Evolutionary conservation across 805 yeast species (phyloP).

Genomic region (Cyberlindnera euphorbiae): DNA sequence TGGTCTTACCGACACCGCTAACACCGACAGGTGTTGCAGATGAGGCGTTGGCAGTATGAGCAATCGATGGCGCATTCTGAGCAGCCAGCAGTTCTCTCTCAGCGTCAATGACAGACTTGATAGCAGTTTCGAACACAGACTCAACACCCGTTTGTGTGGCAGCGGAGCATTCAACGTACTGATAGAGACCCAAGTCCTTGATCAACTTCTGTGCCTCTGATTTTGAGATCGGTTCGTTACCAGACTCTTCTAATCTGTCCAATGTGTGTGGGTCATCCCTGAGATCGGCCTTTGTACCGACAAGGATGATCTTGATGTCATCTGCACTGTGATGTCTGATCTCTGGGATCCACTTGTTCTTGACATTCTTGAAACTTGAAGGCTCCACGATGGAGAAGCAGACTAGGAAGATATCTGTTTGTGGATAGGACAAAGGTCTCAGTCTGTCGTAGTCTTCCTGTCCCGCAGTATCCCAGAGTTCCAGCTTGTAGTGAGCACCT

Average conservation of each 20-base stretch:
- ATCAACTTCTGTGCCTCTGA: constrained; percentile 66
- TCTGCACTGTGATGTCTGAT: constrained; percentile 77
- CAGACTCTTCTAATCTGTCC: constrained; percentile 55
- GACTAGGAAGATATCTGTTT: constrained; percentile 80
- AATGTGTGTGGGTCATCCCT: constrained; percentile 77
- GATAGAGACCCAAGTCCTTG: constrained; percentile 64
- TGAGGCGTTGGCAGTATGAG: not conserved
- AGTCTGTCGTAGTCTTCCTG: constrained; percentile 88
- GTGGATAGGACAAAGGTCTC: constrained; percentile 87
- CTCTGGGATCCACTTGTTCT: constrained; percentile 83
- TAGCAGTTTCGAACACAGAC: constrained; percentile 80
- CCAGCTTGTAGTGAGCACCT: constrained; percentile 76
- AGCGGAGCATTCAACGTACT: constrained; percentile 85
- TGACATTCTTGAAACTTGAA: constrained; percentile 73
- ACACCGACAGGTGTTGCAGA: no score
- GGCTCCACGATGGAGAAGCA: constrained; percentile 86
- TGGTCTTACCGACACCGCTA: no score
- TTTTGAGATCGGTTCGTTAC: constrained; percentile 54
- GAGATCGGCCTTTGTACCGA: constrained; percentile 87
- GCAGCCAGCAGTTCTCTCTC: constrained; percentile 15
- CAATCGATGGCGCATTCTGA: not conserved
- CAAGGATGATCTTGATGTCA: constrained; percentile 61
- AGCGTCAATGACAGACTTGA: constrained; percentile 50
- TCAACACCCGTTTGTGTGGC: constrained; percentile 84
- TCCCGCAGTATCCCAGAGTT: constrained; percentile 96